Evolutionary conservation across 2,329 filamentous ascomycete species (phyloP).

Genomic region (Neonectria magnoliae): DNA sequence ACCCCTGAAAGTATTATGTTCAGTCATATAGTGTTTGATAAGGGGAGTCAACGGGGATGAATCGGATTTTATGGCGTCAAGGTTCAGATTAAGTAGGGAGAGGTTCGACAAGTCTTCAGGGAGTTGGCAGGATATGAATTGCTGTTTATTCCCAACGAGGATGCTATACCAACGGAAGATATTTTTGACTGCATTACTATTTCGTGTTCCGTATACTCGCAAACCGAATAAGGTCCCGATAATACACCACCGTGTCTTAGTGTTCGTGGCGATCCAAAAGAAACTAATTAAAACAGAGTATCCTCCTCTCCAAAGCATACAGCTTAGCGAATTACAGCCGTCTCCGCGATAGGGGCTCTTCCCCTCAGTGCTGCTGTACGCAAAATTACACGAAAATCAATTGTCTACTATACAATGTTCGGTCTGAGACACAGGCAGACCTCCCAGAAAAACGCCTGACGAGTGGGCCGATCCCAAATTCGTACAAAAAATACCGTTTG

Average conservation of each 20-base stretch:
- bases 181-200: slow-evolving; percentile 31
- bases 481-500: slow-evolving; percentile 16
- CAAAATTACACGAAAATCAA: slow-evolving; percentile 34
- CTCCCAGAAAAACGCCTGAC: slow-evolving; percentile 33
- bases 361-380: slow-evolving; percentile 16
- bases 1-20: slow-evolving; percentile 52
- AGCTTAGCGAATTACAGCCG: slow-evolving; percentile 25
- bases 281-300: slow-evolving; percentile 29
- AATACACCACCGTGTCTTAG: slow-evolving; percentile 32
- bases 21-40: slow-evolving; percentile 53
- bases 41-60: neutral
- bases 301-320: slow-evolving; percentile 26
- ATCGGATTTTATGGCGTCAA: slow-evolving; percentile 24
- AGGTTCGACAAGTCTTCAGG: neutral
- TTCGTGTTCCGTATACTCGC: slow-evolving; percentile 18
- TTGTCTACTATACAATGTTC: slow-evolving; percentile 40
- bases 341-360: slow-evolving; percentile 15
- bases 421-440: slow-evolving; percentile 29
- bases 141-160: neutral
- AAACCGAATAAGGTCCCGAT: slow-evolving; percentile 15
- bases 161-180: neutral
- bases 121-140: slow-evolving; percentile 21
- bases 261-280: slow-evolving; percentile 30
- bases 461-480: slow-evolving; percentile 19
- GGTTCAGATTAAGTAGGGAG: slow-evolving; percentile 7